Evolutionary conservation across 805 yeast species (phyloP), one percentile per base, ranked within the genome.

Genomic region (Martiniozyma abietophila): DNA sequence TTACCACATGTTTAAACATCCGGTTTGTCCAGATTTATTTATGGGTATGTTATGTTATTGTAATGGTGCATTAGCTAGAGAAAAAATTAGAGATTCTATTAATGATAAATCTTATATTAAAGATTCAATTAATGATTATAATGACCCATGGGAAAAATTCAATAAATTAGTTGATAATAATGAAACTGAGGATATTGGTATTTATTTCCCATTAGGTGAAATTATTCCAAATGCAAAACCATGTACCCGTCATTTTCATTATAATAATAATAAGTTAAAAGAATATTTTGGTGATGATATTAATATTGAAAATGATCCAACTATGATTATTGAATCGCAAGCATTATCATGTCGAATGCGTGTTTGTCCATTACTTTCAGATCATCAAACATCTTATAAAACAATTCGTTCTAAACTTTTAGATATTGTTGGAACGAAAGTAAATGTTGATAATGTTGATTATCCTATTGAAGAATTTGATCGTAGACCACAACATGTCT

Each of bases 1-100:
- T 46, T 86, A 85, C 53, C 96, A 86, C 51, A 56, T 85, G 44
- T 86, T 86, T 61, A 74, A 74, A 42, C 96, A 88, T 52, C 96
- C 96, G 7, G 80, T 94, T 0, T 70, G 81, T 41, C 70, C 72
- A 1, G 67, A 66, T 24, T 75, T 79, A 24, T 86, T 75, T 53
- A 88, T 86, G 96, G 95, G 94, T 16, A 86, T 86, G 96, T 73
- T 88, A 35, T 86, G 96, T 54, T 86, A 86, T 55, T 81, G 94
- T 50, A 86, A 86, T 53, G 96, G 96, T 0, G 71, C 95, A 0
- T 60, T 86, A 31, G 95, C 96, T 0, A 65, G 96, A 43, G 95
- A 86, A 48, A 65, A 67, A 38, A 65, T 85, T 8, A 65, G 92
- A 32, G 79, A 85, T 54, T 62, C 59, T 17, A 41, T 84, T 20